A percentile compares a stretch with the other conserved stretches of the same genome.
These are phyloP conservation scores for Aleurites moluccanus DNA, from an alignment of 441 rosid genomes.

Conservation along the genomic window DNA sequence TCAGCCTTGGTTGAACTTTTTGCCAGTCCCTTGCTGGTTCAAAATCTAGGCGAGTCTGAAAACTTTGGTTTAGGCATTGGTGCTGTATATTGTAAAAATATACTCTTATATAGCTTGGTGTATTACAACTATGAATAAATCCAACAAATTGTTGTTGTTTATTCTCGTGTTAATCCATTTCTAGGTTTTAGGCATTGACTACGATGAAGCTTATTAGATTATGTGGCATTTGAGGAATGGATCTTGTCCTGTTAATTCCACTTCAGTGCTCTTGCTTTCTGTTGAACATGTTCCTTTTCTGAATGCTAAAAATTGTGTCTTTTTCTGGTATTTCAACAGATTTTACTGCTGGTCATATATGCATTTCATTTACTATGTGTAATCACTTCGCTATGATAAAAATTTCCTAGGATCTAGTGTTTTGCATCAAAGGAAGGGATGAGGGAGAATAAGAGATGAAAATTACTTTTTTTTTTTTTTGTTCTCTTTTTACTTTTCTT, in stretches of 20 bases:
- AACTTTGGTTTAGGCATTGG: neutral
- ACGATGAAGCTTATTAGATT: neutral
- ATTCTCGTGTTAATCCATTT: neutral
- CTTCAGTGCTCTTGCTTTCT: neutral
- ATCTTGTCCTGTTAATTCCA: neutral
- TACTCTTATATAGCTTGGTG: neutral
- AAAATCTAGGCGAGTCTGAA: neutral
- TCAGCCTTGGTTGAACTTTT: no score
- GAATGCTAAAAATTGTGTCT: neutral
- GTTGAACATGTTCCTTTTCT: neutral
- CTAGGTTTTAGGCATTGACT: neutral
- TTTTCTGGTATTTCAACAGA: neutral
- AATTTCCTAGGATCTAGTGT: neutral
- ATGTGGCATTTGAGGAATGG: neutral
- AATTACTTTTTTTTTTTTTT: neutral
- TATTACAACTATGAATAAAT: no score
- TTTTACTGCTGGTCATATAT: neutral
- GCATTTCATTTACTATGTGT: neutral
- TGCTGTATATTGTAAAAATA: neutral
- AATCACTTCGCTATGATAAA: neutral
- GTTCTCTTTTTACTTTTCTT: no score
- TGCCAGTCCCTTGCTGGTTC: no score
- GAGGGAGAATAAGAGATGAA: no score
- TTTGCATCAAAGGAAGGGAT: neutral
- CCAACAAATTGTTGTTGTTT: no score